phyloP scores from a whole-genome alignment of 139 green algal species.

The Chlamydomonas schloesseri region DNA sequence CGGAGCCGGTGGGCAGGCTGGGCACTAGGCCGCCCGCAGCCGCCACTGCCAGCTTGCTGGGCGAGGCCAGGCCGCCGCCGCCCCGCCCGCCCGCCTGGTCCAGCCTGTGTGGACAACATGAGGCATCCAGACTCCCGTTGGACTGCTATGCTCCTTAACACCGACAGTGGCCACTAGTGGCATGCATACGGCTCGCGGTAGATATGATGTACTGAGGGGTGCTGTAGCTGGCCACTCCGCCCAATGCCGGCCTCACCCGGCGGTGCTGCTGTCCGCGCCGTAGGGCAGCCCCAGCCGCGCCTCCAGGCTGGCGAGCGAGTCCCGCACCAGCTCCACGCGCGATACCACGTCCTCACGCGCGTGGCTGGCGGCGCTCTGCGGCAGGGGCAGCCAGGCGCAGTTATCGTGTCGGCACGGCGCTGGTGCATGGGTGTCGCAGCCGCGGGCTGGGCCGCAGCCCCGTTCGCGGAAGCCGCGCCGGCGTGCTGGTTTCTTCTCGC shows the following conservation, averaged over 20 bases:
- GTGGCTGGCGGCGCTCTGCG: slow-evolving; percentile 22
- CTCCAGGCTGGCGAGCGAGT: slow-evolving; percentile 41
- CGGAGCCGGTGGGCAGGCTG: slow-evolving; percentile 27
- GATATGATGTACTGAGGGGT: too few relatives aligned
- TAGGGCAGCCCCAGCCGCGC: slow-evolving; percentile 30
- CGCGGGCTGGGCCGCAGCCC: too few relatives aligned
- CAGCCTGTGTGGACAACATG: neutral
- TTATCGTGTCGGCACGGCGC: too few relatives aligned
- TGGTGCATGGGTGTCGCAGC: too few relatives aligned
- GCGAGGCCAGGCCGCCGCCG: neutral
- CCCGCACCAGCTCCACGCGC: slow-evolving; percentile 40
- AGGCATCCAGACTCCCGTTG: too few relatives aligned
- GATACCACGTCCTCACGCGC: slow-evolving; percentile 30
- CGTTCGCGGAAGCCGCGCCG: too few relatives aligned
- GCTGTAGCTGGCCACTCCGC: too few relatives aligned
- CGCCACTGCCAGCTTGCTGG: slow-evolving; percentile 9
- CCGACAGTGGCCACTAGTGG: too few relatives aligned
- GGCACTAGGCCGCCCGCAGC: neutral
- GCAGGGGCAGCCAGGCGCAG: too few relatives aligned
- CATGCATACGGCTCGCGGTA: too few relatives aligned
- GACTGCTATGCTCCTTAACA: too few relatives aligned
- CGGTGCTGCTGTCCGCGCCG: neutral
- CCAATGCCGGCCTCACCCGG: slow-evolving; percentile 4
- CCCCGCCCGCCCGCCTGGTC: slow-evolving; percentile 13
- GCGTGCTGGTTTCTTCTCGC: too few relatives aligned